phyloP scores from a whole-genome alignment of 257 asterid species.

The Henckelia pumila region DNA sequence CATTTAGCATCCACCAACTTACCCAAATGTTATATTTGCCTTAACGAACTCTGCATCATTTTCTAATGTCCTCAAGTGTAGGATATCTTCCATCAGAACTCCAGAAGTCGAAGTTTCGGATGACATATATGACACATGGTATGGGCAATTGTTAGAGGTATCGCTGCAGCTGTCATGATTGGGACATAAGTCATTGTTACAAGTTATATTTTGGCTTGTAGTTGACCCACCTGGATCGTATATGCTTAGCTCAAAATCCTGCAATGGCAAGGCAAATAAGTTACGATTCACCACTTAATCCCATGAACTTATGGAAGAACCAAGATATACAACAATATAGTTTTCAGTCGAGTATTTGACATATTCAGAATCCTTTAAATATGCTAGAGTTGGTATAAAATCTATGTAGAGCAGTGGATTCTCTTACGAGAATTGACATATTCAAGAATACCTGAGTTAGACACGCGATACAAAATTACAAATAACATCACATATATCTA shows the following conservation, averaged over 20 bases:
- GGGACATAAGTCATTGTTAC: conserved; percentile 58
- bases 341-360: not conserved
- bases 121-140: conserved; percentile 70
- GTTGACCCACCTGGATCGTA: conserved; percentile 61
- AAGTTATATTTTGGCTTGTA: conserved; percentile 68
- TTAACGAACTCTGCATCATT: conserved; percentile 39
- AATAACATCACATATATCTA: not conserved
- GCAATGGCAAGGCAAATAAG: conserved; percentile 22
- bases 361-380: conserved; percentile 5
- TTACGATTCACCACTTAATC: conserved; percentile 2
- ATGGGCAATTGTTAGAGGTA: conserved; percentile 58
- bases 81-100: conserved; percentile 67
- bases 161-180: conserved; percentile 43
- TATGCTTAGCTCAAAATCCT: conserved; percentile 80
- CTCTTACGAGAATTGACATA: not conserved
- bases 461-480: not conserved
- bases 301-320: conserved; percentile 12
- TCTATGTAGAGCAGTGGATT: not conserved
- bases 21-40: conserved; percentile 77
- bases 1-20: conserved; percentile 37
- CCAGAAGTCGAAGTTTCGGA: conserved; percentile 93
- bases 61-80: conserved; percentile 57
- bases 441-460: not conserved
- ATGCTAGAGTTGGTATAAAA: not conserved
- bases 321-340: conserved; percentile 7